These are phyloP conservation scores for Moelleriella libera DNA, from an alignment of 2,329 filamentous ascomycete genomes.

Conservation along the genomic window DNA sequence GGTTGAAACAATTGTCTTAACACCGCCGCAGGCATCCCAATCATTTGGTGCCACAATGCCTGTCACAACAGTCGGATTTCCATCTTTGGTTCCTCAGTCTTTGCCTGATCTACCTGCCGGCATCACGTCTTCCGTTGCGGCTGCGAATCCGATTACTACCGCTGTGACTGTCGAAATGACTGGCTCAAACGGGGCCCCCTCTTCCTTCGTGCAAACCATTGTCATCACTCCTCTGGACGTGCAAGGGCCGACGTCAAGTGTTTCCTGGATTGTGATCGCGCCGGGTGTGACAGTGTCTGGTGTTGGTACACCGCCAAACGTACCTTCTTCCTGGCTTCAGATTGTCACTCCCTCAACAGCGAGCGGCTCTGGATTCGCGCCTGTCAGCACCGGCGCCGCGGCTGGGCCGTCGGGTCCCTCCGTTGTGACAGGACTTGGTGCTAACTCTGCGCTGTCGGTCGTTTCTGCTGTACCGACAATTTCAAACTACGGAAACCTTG, in stretches of 20 bases:
- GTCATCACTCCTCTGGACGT: conserved; percentile 10
- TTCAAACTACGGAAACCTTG: conserved; percentile 5
- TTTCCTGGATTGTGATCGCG: conserved; percentile 4
- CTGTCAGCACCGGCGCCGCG: conserved; percentile 10
- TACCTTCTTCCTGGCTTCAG: background rate
- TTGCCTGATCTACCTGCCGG: conserved; percentile 9
- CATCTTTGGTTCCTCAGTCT: conserved; percentile 8
- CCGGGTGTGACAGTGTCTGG: conserved; percentile 15
- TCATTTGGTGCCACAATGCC: conserved; percentile 4
- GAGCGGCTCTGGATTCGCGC: conserved; percentile 5
- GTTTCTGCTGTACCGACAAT: conserved; percentile 7
- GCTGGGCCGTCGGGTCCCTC: conserved; percentile 11
- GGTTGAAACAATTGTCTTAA: conserved; percentile 12
- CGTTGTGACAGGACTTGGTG: conserved; percentile 10
- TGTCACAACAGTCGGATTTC: conserved; percentile 6
- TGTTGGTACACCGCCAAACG: background rate
- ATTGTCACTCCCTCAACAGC: conserved; percentile 5
- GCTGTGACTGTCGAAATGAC: conserved; percentile 16
- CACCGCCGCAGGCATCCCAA: conserved; percentile 3
- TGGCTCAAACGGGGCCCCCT: conserved; percentile 16
- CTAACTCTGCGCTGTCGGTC: conserved; percentile 9
- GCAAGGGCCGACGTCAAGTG: conserved; percentile 3
- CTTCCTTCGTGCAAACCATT: conserved; percentile 17
- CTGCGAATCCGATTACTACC: conserved; percentile 10
- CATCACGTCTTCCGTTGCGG: conserved; percentile 4